These are phyloP conservation scores for Prunus davidiana DNA, from an alignment of 306 rosid genomes.

Conservation along the genomic window DNA sequence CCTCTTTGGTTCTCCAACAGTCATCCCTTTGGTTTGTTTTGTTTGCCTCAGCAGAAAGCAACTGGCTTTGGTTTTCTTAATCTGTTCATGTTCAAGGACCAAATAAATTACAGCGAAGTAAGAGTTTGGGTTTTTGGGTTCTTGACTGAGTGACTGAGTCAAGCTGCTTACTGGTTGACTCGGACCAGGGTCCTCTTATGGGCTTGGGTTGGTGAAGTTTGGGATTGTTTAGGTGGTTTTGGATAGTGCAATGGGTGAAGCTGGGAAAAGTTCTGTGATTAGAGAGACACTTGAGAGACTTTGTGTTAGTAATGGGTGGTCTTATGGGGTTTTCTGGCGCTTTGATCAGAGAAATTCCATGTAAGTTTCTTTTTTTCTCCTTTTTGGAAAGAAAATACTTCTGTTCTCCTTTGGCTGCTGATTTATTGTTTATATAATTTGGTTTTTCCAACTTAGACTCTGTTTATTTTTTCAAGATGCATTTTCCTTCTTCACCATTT, in stretches of 20 bases:
- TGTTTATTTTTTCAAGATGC: neutral
- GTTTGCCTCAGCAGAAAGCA: neutral
- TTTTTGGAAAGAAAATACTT: neutral
- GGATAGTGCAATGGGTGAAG: conserved; percentile 34
- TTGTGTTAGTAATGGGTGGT: conserved; percentile 58
- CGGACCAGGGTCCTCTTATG: conserved; percentile 25
- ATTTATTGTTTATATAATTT: neutral
- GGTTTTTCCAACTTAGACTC: neutral
- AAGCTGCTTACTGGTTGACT: conserved; percentile 14
- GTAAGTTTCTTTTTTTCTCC: conserved; percentile 36
- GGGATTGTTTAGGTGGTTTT: conserved; percentile 5
- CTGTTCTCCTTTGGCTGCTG: conserved; percentile 4
- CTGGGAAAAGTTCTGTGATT: conserved; percentile 34
- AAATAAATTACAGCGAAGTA: neutral
- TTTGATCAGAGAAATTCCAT: conserved; percentile 54
- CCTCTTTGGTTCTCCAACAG: neutral
- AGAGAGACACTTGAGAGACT: conserved; percentile 54
- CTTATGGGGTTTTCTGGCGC: conserved; percentile 83
- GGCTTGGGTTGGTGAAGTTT: conserved; percentile 20
- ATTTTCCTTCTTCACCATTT: neutral
- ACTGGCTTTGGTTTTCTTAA: neutral
- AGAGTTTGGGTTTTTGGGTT: conserved; percentile 14
- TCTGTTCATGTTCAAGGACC: too few relatives aligned
- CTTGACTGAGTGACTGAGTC: neutral
- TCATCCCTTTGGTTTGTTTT: conserved; percentile 5